Evolutionary conservation across 148 eudicot species (phyloP).

Genomic region (Amaranthus palmeri): DNA sequence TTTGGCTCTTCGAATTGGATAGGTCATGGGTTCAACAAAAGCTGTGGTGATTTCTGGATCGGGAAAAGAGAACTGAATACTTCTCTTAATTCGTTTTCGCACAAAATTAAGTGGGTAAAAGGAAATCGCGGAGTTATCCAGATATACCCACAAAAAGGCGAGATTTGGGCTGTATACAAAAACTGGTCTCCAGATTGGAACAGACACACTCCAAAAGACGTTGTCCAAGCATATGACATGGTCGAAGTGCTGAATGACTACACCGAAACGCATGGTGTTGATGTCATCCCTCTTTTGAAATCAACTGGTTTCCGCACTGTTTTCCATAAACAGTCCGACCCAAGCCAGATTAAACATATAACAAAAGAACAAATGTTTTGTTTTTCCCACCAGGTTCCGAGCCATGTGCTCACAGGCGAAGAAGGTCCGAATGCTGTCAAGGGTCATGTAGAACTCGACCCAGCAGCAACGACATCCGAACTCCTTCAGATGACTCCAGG

Average conservation of each 20-base stretch:
- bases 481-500: conserved; percentile 37
- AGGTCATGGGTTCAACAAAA: conserved; percentile 46
- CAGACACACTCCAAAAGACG: conserved; percentile 35
- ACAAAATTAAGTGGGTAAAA: conserved; percentile 48
- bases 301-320: conserved; percentile 51
- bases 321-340: conserved; percentile 33
- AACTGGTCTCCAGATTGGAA: conserved; percentile 65
- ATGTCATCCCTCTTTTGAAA: conserved; percentile 46
- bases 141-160: conserved; percentile 51
- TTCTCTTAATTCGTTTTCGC: conserved; percentile 53
- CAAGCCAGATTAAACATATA: conserved; percentile 34
- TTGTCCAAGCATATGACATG: conserved; percentile 58
- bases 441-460: conserved; percentile 59
- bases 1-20: conserved; percentile 48
- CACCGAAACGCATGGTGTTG: conserved; percentile 41
- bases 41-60: conserved; percentile 55
- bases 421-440: conserved; percentile 49
- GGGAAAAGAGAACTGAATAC: conserved; percentile 33
- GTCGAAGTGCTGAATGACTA: conserved; percentile 56
- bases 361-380: conserved; percentile 58
- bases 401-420: conserved; percentile 38
- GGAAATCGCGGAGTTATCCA: conserved; percentile 49
- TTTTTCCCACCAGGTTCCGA: conserved; percentile 62
- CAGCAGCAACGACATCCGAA: conserved; percentile 59
- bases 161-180: conserved; percentile 58